These are phyloP conservation scores for Ustanciosporium gigantosporum DNA, from an alignment of 1,284 basidiomycete species.

Conservation along the genomic window DNA sequence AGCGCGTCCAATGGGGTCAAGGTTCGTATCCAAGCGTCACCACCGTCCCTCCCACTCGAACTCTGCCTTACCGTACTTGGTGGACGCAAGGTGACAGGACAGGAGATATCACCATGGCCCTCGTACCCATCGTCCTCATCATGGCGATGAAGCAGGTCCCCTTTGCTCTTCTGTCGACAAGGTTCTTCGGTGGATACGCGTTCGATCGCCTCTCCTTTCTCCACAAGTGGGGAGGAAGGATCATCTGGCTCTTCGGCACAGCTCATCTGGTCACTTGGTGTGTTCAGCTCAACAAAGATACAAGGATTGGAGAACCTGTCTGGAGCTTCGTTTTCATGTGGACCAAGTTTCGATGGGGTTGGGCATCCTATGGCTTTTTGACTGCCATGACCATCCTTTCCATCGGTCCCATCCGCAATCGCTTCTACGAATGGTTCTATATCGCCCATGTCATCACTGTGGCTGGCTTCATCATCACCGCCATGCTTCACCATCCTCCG, in stretches of 20 bases:
- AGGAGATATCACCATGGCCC: slow-evolving; percentile 76
- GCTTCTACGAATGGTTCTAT: slow-evolving; percentile 78
- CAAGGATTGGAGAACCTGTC: slow-evolving; percentile 66
- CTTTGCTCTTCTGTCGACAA: slow-evolving; percentile 76
- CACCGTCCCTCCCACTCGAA: slow-evolving; percentile 64
- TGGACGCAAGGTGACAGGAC: slow-evolving; percentile 77
- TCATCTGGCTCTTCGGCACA: slow-evolving; percentile 74
- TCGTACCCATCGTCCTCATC: slow-evolving; percentile 76
- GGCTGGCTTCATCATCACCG: slow-evolving; percentile 56
- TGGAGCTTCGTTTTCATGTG: slow-evolving; percentile 72
- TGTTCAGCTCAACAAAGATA: slow-evolving; percentile 68
- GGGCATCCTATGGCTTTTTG: slow-evolving; percentile 72
- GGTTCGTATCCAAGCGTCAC: slow-evolving; percentile 45
- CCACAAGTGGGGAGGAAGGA: slow-evolving; percentile 73
- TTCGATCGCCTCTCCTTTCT: slow-evolving; percentile 77
- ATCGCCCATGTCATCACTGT: slow-evolving; percentile 68
- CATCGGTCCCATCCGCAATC: slow-evolving; percentile 69
- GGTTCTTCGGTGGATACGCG: slow-evolving; percentile 71
- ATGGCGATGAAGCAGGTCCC: slow-evolving; percentile 81
- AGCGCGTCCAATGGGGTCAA: slow-evolving; percentile 49
- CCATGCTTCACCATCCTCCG: slow-evolving; percentile 63
- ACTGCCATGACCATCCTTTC: slow-evolving; percentile 72
- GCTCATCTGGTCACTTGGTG: slow-evolving; percentile 77
- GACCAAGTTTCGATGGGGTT: slow-evolving; percentile 74
- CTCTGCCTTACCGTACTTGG: slow-evolving; percentile 72